Base-by-base conservation (phyloP, 2,329 filamentous ascomycete species). In the Phyllachora maydis region DNA sequence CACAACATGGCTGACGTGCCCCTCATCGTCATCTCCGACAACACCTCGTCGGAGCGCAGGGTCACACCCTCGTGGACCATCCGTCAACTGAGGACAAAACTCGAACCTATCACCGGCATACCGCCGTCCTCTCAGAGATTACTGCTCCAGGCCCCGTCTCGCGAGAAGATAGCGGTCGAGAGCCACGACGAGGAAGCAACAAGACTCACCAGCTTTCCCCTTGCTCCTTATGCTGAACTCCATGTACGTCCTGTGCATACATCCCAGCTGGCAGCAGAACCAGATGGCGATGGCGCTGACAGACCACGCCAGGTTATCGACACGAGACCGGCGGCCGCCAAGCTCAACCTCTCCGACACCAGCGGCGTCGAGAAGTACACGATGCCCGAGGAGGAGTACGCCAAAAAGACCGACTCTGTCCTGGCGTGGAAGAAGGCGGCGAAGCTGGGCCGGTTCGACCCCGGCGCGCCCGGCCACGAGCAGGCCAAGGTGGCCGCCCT, bases 361-460 rank as follows among this genome's bases (percentile, higher is more conserved):
- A 74, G 75, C 20, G 61, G 66, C 7, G 81, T 93, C 4, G 68
- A 82, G 27, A 93, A 93, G 53, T 95, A 88, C 46, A 67, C 75
- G 31, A 75, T 98, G 61, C 78, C 82, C n/a, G 58, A 64, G 24
- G 62, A 72, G 23, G 75, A 83, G 41, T 98, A 98, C 50, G 81
- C 82, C 43, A 67, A 69, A 39, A 81, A 83, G 41, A 58, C 69
- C 20, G 79, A 93, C 49, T 85, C 76, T 4, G 88, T 98, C 9
- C 64, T 93, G 13, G 78, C 83, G 5, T 95, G 82, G 82, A 98
- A 98, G 52, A 85, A 78, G 52, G 56, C 69, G n/a, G 72, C 92
- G 47, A 83, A 90, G 45, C 65, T 95, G n/a, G 88, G 88, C 23
- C 78, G 88, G 17, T 98, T 98, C 49, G 81, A 95, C 42, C 88